phyloP scores from a whole-genome alignment of 306 rosid species.

The Psophocarpus tetragonolobus region DNA sequence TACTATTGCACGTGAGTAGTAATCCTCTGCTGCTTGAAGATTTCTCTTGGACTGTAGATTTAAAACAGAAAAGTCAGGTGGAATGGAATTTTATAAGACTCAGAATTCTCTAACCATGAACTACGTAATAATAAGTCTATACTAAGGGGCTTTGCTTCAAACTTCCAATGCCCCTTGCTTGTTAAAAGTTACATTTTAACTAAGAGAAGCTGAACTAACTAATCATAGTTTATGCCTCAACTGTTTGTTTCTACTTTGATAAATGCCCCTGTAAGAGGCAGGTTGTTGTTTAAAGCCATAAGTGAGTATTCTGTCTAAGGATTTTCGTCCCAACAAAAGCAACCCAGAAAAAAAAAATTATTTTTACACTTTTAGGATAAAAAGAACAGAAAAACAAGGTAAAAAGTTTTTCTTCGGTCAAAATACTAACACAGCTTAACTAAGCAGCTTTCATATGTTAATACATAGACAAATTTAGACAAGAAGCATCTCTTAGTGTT shows the following conservation, averaged over 20 bases:
- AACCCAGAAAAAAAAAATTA: neutral
- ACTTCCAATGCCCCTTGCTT: slow-evolving; percentile 6
- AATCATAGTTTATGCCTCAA: neutral
- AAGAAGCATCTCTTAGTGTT: slow-evolving; percentile 17
- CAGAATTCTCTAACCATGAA: too few species aligned
- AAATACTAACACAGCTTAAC: neutral
- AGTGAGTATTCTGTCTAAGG: neutral
- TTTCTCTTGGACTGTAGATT: slow-evolving; percentile 64
- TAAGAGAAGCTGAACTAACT: slow-evolving; percentile 7
- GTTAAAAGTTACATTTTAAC: neutral
- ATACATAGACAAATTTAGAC: slow-evolving; percentile 16
- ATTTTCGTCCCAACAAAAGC: neutral
- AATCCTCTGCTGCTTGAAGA: slow-evolving; percentile 67
- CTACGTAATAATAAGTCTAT: too few species aligned
- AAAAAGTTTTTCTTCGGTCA: neutral
- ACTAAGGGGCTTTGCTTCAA: neutral
- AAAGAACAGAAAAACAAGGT: neutral
- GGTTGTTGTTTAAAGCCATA: neutral
- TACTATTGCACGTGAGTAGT: slow-evolving; percentile 54
- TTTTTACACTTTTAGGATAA: neutral
- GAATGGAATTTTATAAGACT: neutral
- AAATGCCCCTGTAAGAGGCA: neutral
- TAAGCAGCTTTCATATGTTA: neutral
- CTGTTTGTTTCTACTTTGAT: neutral
- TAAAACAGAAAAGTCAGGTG: neutral